Evolutionary conservation across 2,329 filamentous ascomycete genomes (phyloP).

Genomic region (Alternaria hordeiaustralica): DNA sequence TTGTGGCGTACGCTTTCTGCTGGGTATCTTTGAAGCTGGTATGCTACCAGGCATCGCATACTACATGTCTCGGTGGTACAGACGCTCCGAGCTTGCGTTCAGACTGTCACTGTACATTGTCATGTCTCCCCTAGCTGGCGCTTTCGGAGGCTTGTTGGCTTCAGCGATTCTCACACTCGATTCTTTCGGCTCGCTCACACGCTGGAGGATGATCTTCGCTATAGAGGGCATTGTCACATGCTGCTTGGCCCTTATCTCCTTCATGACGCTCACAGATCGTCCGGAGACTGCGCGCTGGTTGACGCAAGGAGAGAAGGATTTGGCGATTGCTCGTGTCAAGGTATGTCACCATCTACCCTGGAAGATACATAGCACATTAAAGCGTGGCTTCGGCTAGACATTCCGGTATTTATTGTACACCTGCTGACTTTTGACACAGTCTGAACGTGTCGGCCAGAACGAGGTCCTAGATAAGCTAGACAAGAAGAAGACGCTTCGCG

Average conservation of each 20-base stretch:
- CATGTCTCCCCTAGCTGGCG: constrained; percentile 72
- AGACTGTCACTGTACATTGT: constrained; percentile 73
- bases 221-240: constrained; percentile 73
- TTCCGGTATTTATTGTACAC: neutral
- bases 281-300: constrained; percentile 73
- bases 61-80: constrained; percentile 75
- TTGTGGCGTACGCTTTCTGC: constrained; percentile 69
- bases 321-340: constrained; percentile 71
- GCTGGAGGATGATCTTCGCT: constrained; percentile 74
- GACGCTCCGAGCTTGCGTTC: constrained; percentile 71
- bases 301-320: constrained; percentile 67
- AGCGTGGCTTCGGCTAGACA: neutral
- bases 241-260: constrained; percentile 64
- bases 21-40: constrained; percentile 73
- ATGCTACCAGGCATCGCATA: constrained; percentile 78
- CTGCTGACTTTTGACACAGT: constrained; percentile 36
- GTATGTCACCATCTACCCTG: neutral
- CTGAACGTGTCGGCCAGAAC: constrained; percentile 68
- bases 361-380: neutral
- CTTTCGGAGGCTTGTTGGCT: constrained; percentile 71
- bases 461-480: constrained; percentile 70
- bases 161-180: constrained; percentile 67
- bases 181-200: constrained; percentile 61
- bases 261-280: constrained; percentile 71
- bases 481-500: constrained; percentile 63